phyloP scores from a whole-genome alignment of 2,329 filamentous ascomycete genomes.

The Ceratocystis albifundus region DNA sequence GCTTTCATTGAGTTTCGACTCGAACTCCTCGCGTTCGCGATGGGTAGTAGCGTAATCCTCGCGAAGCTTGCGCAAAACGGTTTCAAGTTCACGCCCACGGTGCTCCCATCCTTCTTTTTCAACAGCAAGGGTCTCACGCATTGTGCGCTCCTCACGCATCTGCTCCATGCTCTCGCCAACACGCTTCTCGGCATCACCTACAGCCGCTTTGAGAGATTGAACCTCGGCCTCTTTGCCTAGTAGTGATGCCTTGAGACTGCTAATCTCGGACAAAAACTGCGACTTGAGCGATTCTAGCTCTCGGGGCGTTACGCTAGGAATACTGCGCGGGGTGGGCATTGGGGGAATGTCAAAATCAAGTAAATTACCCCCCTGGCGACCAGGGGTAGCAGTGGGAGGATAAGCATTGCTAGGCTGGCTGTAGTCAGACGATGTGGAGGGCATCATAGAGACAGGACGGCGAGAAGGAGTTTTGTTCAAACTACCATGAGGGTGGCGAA shows the following conservation, averaged over 20 bases:
- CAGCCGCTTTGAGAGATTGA: slow-evolving; percentile 70
- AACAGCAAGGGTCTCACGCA: slow-evolving; percentile 58
- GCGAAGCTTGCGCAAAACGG: slow-evolving; percentile 64
- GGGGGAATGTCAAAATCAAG: slow-evolving; percentile 78
- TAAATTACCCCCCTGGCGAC: slow-evolving; percentile 52
- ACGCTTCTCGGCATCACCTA: slow-evolving; percentile 81
- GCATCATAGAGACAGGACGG: slow-evolving; percentile 27
- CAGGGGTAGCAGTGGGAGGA: slow-evolving; percentile 36
- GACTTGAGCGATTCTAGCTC: slow-evolving; percentile 92
- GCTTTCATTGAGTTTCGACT: slow-evolving; percentile 62
- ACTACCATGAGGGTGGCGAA: slow-evolving; percentile 32
- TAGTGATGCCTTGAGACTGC: slow-evolving; percentile 80
- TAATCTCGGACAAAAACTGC: slow-evolving; percentile 81
- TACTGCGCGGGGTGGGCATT: slow-evolving; percentile 77
- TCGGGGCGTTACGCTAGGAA: slow-evolving; percentile 80
- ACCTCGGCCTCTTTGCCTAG: slow-evolving; percentile 91
- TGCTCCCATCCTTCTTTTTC: slow-evolving; percentile 78
- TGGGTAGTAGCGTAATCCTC: slow-evolving; percentile 69
- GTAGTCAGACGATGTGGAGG: slow-evolving; percentile 10
- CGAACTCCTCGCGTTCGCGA: slow-evolving; percentile 68
- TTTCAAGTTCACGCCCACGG: slow-evolving; percentile 75
- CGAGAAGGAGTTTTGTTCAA: slow-evolving; percentile 28
- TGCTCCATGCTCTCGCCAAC: slow-evolving; percentile 78
- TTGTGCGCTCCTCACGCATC: slow-evolving; percentile 61
- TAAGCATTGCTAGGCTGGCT: slow-evolving; percentile 20